These are phyloP conservation scores for Magnaporthiopsis poae DNA, from an alignment of 2,329 filamentous ascomycete species.

Conservation along the genomic window DNA sequence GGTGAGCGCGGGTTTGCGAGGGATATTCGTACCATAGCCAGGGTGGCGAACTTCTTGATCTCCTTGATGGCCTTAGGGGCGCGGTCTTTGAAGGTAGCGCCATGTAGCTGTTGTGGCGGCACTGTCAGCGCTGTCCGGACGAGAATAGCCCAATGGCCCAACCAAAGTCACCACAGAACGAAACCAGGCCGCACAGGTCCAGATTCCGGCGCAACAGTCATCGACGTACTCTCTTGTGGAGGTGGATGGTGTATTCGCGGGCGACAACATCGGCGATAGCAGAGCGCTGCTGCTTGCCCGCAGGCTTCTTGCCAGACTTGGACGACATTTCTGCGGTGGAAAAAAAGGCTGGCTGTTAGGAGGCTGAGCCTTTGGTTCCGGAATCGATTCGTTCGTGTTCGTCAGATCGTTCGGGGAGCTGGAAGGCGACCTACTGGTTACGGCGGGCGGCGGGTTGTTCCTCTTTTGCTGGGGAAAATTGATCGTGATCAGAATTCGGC, in stretches of 20 bases:
- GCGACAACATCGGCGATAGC: conserved; percentile 98
- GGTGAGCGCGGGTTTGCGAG: not conserved
- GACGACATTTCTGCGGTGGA: conserved; percentile 49
- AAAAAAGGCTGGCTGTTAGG: not conserved
- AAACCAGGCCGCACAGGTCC: conserved; percentile 16
- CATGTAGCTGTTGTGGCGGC: conserved; percentile 62
- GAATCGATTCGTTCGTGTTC: conserved; percentile 2
- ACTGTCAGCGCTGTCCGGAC: conserved; percentile 23
- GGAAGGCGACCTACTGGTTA: not conserved
- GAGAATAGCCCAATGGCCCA: not conserved
- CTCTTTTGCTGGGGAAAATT: not conserved
- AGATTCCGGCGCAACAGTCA: not conserved
- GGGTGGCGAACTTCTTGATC: conserved; percentile 86
- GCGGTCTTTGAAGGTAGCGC: conserved; percentile 98
- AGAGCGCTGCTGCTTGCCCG: conserved; percentile 67
- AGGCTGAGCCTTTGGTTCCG: not conserved
- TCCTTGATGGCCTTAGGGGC: conserved; percentile 98
- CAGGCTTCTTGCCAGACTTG: conserved; percentile 52
- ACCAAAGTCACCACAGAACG: conserved; percentile 14
- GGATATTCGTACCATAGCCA: conserved; percentile 72
- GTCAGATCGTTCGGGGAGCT: not conserved
- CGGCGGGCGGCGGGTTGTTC: not conserved
- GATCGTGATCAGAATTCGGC: not conserved
- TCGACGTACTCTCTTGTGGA: conserved; percentile 92
- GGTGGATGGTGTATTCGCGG: conserved; percentile 99